Conservation (phyloP, 257 asterid species). For the Nicotiana benthamiana region DNA sequence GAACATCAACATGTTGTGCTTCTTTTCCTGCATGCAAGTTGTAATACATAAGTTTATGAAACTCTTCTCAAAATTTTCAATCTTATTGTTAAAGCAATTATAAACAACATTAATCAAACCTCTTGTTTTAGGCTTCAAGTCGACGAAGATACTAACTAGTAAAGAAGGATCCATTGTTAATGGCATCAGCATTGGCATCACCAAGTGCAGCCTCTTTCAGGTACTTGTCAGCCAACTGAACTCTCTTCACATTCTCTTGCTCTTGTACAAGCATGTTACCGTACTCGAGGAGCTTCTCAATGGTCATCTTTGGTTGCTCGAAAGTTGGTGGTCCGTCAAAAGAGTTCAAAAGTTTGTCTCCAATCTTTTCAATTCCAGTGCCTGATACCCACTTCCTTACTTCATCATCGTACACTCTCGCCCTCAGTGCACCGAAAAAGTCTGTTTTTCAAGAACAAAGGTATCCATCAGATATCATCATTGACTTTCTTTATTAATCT, state of each 20-base stretch:
- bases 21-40: background rate
- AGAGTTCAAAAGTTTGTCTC: slow-evolving; percentile 34
- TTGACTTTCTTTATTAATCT: background rate
- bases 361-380: slow-evolving; percentile 25
- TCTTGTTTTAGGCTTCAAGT: background rate
- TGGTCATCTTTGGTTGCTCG: slow-evolving; percentile 34
- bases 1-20: background rate
- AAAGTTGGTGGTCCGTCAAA: slow-evolving; percentile 30
- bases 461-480: background rate
- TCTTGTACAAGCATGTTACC: slow-evolving; percentile 39
- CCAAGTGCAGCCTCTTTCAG: slow-evolving; percentile 37
- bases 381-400: slow-evolving; percentile 31
- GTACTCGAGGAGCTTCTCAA: slow-evolving; percentile 31
- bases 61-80: background rate
- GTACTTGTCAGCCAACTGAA: slow-evolving; percentile 33
- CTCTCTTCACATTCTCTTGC: slow-evolving; percentile 30
- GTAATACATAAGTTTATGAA: background rate
- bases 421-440: slow-evolving; percentile 38
- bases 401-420: slow-evolving; percentile 38
- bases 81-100: background rate
- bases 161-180: slow-evolving; percentile 25
- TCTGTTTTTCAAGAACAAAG: slow-evolving; percentile 11
- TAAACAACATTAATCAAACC: background rate
- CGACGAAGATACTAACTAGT: slow-evolving; percentile 1
- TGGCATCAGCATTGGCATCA: slow-evolving; percentile 30